Evolutionary conservation across 2,329 filamentous ascomycete genomes (phyloP), one percentile per base, ranked within the genome.

Genomic region (Ophiocordyceps sinensis): DNA sequence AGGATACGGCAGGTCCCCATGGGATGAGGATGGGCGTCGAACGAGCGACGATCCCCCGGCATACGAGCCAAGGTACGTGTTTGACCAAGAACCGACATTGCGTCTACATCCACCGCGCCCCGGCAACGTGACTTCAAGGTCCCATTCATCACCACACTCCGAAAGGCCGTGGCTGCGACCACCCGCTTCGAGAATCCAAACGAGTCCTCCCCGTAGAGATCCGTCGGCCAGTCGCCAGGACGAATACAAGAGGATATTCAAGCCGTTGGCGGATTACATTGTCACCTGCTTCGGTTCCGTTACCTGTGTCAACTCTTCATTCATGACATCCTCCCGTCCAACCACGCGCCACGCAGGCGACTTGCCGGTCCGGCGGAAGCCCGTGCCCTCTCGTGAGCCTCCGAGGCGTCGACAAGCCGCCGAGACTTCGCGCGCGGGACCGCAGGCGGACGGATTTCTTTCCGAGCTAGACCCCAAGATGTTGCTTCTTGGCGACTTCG

Each of bases 261-360:
- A 75, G 45, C 70, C 71, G 5, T 56, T 94, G 13, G 85, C 94
- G 59, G 81, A 87, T 45, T 89, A 91, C 53, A 71, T 94, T 34
- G 63, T 77, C 39, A 59, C 63, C 17, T 81, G 74, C 49, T 84
- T 93, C 51, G 71, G 74, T 41, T 78, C 79, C 0, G 78, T 78
- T 49, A 71, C 82, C 40, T 79, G 73, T 47, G 61, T 94, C n/a
- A 93, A 91, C 55, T 67, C 66, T 13, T 88, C 86, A 0, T 94
- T 94, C 54, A 64, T 71, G 31, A 71, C 71, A 1, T 60, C 50
- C 23, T 14, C 65, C 37, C 69, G 71, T 41, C 57, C 47, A 47
- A 21, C 45, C 8, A 43, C 47, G 14, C 50, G 46, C 42, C 36
- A 40, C 12, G 49, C 45, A 28, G 46, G 48, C 12, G 56, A 57